Evolutionary conservation across 805 yeast genomes (phyloP), one percentile per base, ranked within the genome.

Genomic region (Starmerella davenportii): DNA sequence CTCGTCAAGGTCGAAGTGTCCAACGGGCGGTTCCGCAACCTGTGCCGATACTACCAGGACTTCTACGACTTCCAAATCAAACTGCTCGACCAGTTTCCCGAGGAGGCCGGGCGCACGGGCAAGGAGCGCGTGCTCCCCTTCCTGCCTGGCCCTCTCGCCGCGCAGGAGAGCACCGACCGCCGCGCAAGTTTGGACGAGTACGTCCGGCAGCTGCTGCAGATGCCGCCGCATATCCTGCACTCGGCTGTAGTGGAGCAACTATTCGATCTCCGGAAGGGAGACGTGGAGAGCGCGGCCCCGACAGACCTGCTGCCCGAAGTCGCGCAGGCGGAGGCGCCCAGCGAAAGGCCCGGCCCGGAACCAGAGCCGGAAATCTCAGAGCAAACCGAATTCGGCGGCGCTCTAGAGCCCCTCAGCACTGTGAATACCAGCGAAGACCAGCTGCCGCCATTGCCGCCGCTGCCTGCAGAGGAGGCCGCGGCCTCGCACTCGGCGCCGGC

Each of bases 131-230:
- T 79, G 23, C 66, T 90, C 41, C 98, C 98, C 5, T 82, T 76
- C 47, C 85, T 90, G 52, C 96, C 98, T 0, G 98, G 96, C 1
- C 99, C 98, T 2, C 66, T 87, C 35, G 77, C 92, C 29, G 79
- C 78, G 51, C 60, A 72, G 14, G 70, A 72, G 29, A 68, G 77
- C 1, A 58, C 63, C 36, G 71, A 69, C 49, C 61, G 79, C 40
- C 63, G 68, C 36, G 66, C 63, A 1, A 73, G 69, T 49, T 55
- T 74, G 40, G 71, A 74, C 50, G 64, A 65, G 21, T 74, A 74
- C 46, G 70, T 74, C 13, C 61, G 64, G 30, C 70, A 69, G 30
- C 58, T 87, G 44, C 66, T 81, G 24, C 64, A 69, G 31, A 65
- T 87, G 51, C 96, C 96, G 0, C 60, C 63, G 13, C 75, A 84